Evolutionary conservation across 371 early-diverging fungal genomes (phyloP).

Genomic region (Saksenaea vasiformis): DNA sequence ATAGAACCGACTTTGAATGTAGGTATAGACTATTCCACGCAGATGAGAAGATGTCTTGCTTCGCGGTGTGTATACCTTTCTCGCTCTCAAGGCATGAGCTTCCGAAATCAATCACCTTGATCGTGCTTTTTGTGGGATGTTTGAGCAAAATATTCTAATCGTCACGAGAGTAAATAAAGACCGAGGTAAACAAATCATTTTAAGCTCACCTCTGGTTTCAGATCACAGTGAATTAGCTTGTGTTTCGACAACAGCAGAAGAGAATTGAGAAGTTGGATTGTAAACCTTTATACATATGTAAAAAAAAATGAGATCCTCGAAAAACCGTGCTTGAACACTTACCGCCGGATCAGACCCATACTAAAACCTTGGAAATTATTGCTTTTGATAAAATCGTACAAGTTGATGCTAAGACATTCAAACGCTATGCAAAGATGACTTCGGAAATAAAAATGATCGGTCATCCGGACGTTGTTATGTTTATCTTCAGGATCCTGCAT

Average conservation of each 20-base stretch:
- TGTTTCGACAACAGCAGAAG: constrained; percentile 68
- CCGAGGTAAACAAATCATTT: background rate
- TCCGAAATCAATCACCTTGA: constrained; percentile 99
- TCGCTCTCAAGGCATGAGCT: constrained; percentile 89
- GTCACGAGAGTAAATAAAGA: background rate
- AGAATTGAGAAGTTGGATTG: constrained; percentile 84
- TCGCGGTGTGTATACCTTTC: constrained; percentile 51
- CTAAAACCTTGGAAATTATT: constrained; percentile 92
- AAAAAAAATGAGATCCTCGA: constrained; percentile 15
- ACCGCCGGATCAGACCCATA: constrained; percentile 74
- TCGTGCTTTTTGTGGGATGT: constrained; percentile 68
- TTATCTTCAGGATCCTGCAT: constrained; percentile 79
- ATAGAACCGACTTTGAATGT: constrained; percentile 98
- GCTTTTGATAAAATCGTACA: constrained; percentile 96
- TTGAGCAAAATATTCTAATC: constrained; percentile 75
- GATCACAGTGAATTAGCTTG: constrained; percentile 94
- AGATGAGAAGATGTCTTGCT: constrained; percentile 27
- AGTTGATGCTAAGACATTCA: constrained; percentile 93
- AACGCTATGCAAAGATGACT: constrained; percentile 95
- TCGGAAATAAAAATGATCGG: constrained; percentile 91
- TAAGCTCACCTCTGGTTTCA: constrained; percentile 87
- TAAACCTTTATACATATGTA: constrained; percentile 48
- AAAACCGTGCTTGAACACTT: background rate
- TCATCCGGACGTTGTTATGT: constrained; percentile 83
- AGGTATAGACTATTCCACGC: constrained; percentile 86